Conservation (phyloP, 1,284 basidiomycete genomes). For the Leccinum subrobustum region DNA sequence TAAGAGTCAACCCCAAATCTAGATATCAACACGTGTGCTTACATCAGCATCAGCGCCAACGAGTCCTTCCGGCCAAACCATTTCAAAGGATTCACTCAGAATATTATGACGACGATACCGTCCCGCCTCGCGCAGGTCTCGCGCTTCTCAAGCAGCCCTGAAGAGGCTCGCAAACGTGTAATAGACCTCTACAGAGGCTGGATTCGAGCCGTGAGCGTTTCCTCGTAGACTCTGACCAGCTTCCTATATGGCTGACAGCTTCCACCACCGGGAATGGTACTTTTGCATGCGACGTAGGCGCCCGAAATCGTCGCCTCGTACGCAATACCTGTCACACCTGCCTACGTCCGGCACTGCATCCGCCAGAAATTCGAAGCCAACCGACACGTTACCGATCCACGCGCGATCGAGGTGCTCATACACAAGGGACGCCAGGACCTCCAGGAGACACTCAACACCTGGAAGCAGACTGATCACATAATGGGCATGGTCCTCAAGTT, state of each 20-base stretch:
- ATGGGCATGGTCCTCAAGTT: slow-evolving; percentile 61
- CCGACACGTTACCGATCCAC: slow-evolving; percentile 79
- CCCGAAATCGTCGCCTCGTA: slow-evolving; percentile 89
- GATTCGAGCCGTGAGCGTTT: slow-evolving; percentile 77
- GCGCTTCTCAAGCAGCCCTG: slow-evolving; percentile 54
- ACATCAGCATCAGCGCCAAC: slow-evolving; percentile 15
- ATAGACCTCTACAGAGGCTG: slow-evolving; percentile 88
- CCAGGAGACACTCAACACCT: slow-evolving; percentile 93
- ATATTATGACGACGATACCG: slow-evolving; percentile 83
- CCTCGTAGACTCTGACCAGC: background rate
- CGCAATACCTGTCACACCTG: slow-evolving; percentile 79
- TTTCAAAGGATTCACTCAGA: background rate
- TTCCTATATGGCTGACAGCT: background rate
- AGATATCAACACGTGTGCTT: slow-evolving; percentile 11
- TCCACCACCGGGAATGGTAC: background rate
- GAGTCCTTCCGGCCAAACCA: slow-evolving; percentile 9
- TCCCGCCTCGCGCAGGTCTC: slow-evolving; percentile 80
- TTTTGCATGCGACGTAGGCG: slow-evolving; percentile 50
- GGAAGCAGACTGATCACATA: slow-evolving; percentile 85
- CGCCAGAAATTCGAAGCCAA: slow-evolving; percentile 89
- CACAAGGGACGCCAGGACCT: slow-evolving; percentile 88
- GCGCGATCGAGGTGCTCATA: slow-evolving; percentile 85
- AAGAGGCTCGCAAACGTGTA: slow-evolving; percentile 72
- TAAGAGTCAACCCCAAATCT: slow-evolving; percentile 17
- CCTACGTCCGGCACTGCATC: slow-evolving; percentile 81